Percentiles rank a stretch among this genome's conserved stretches.
These are phyloP conservation scores for Termitomyces sp. DNA, from an alignment of 768 basidiomycete genomes.

Conservation along the genomic window DNA sequence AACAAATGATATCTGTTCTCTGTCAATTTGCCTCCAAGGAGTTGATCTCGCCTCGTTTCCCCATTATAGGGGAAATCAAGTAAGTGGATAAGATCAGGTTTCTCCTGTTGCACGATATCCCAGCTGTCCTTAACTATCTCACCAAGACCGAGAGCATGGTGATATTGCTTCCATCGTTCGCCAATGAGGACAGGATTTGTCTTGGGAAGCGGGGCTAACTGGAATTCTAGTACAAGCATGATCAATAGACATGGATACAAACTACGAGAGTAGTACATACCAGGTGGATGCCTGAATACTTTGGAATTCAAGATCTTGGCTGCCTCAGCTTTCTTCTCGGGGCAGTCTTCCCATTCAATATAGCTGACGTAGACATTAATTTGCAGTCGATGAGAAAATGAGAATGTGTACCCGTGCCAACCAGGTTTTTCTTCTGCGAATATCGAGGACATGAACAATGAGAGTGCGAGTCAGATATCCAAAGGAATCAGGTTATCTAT, in stretches of 20 bases:
- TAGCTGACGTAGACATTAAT: slow-evolving; percentile 22
- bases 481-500: neutral
- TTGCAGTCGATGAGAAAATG: neutral
- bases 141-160: slow-evolving; percentile 40
- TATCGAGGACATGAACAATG: neutral
- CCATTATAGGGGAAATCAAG: slow-evolving; percentile 55
- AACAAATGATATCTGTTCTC: slow-evolving; percentile 46
- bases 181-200: slow-evolving; percentile 47
- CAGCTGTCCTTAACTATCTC: slow-evolving; percentile 44
- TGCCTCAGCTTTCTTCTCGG: slow-evolving; percentile 36
- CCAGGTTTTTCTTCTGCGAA: slow-evolving; percentile 34
- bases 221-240: slow-evolving; percentile 30
- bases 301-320: slow-evolving; percentile 31
- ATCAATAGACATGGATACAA: neutral
- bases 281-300: slow-evolving; percentile 34
- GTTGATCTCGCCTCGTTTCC: slow-evolving; percentile 38
- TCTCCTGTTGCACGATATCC: slow-evolving; percentile 45
- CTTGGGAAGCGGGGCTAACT: slow-evolving; percentile 39
- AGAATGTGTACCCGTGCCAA: slow-evolving; percentile 29
- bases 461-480: neutral
- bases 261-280: slow-evolving; percentile 12
- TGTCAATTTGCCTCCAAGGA: slow-evolving; percentile 39
- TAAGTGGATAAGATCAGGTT: slow-evolving; percentile 43
- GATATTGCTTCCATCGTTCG: slow-evolving; percentile 48
- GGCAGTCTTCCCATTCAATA: slow-evolving; percentile 44